These are phyloP conservation scores for Trichosporon sp. DNA, from an alignment of 1,284 basidiomycete species.

Conservation along the genomic window DNA sequence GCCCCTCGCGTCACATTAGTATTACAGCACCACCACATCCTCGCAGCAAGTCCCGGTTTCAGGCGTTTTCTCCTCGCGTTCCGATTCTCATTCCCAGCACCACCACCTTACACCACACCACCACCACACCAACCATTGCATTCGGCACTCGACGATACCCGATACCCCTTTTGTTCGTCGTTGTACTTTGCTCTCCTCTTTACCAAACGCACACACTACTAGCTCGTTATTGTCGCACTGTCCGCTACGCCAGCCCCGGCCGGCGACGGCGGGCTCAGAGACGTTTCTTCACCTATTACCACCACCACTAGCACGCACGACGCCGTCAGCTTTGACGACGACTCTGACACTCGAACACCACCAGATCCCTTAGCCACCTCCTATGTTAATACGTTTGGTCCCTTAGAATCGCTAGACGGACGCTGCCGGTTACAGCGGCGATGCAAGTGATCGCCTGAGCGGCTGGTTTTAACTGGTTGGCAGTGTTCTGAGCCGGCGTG, in stretches of 20 bases:
- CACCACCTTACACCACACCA: not conserved
- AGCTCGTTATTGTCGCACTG: too few relatives aligned
- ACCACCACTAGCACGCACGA: not conserved
- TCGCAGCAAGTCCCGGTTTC: not conserved
- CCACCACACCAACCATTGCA: slow-evolving; percentile 12
- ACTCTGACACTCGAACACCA: not conserved
- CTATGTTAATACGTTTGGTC: not conserved
- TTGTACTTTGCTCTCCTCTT: not conserved
- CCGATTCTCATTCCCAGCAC: not conserved
- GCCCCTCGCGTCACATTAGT: not conserved
- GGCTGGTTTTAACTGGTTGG: too few relatives aligned
- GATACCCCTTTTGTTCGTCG: slow-evolving; percentile 6
- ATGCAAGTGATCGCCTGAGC: too few relatives aligned
- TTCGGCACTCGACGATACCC: slow-evolving; percentile 17
- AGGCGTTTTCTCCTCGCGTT: not conserved
- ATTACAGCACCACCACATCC: not conserved
- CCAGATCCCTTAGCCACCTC: not conserved
- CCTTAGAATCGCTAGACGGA: not conserved
- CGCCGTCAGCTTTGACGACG: not conserved
- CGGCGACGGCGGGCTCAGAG: too few relatives aligned
- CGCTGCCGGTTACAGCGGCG: not conserved
- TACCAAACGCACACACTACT: not conserved
- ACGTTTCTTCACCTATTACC: not conserved
- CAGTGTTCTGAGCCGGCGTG: too few relatives aligned
- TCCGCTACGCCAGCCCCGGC: too few relatives aligned